Percentiles rank a stretch among this genome's conserved stretches.
Evolutionary conservation across 352 stramenopile genomes (phyloP).

Genomic region (Hyaloperonospora brassicae): DNA sequence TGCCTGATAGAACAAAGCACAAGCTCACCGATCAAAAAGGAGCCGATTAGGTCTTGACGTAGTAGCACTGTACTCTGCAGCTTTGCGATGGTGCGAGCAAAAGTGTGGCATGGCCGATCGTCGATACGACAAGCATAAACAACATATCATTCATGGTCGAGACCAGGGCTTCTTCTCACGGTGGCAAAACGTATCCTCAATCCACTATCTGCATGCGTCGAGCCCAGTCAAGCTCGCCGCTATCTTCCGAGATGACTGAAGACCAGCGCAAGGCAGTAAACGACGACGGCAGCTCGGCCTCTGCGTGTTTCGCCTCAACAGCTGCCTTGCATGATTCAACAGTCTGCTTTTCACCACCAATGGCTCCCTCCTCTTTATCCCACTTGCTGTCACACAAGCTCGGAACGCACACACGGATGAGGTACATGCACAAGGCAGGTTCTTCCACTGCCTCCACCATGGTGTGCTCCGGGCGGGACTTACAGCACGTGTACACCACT

Average conservation of each 20-base stretch:
- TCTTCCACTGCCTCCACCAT: conserved; percentile 76
- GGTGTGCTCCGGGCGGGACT: conserved; percentile 37
- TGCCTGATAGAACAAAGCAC: conserved; percentile 49
- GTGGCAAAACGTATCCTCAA: conserved; percentile 16
- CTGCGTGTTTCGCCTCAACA: conserved; percentile 31
- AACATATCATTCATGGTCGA: conserved; percentile 21
- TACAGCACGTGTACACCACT: conserved; percentile 76
- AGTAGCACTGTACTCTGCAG: no score
- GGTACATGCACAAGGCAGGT: conserved; percentile 69
- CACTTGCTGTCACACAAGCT: conserved; percentile 44
- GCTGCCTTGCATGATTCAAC: conserved; percentile 45
- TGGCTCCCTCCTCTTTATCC: conserved; percentile 17
- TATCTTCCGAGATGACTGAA: conserved; percentile 76
- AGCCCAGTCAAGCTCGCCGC: conserved; percentile 77
- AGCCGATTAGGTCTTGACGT: neutral
- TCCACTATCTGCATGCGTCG: conserved; percentile 51
- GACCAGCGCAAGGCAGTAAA: conserved; percentile 74
- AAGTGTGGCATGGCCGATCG: conserved; percentile 5
- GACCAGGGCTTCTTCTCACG: conserved; percentile 4
- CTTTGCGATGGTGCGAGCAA: neutral
- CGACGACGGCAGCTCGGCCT: conserved; percentile 25
- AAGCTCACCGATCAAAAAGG: conserved; percentile 1
- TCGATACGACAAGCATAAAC: conserved; percentile 14
- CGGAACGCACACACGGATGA: conserved; percentile 75
- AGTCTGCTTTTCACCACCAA: conserved; percentile 31